Conservation (phyloP, 257 asterid genomes). For the Jaltomata sinuosa region DNA sequence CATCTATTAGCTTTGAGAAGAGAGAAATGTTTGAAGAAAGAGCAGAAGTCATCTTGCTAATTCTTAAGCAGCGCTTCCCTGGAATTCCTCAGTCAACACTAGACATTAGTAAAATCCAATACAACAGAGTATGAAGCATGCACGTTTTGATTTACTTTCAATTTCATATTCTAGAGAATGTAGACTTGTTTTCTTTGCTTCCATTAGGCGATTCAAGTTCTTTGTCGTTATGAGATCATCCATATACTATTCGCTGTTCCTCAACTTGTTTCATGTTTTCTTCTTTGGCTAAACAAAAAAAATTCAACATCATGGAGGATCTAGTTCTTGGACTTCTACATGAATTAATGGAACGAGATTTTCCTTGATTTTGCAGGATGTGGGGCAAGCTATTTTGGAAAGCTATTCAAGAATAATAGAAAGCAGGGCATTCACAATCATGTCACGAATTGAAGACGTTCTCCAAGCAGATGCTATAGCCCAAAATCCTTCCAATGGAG, state of each 20-base stretch:
- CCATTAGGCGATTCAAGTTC: neutral
- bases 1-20: constrained; percentile 74
- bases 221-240: neutral
- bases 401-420: constrained; percentile 91
- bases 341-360: neutral
- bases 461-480: constrained; percentile 56
- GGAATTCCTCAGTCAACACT: constrained; percentile 75
- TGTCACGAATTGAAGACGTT: constrained; percentile 78
- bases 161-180: neutral
- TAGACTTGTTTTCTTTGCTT: neutral
- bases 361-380: constrained; percentile 48
- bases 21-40: constrained; percentile 77
- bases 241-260: neutral
- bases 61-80: constrained; percentile 72
- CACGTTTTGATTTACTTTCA: neutral
- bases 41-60: constrained; percentile 59
- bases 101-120: constrained; percentile 83
- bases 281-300: neutral
- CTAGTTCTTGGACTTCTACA: neutral
- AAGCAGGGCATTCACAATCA: constrained; percentile 66
- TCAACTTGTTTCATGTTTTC: neutral
- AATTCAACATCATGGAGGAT: neutral
- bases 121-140: constrained; percentile 39
- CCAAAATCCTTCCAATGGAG: constrained; percentile 20
- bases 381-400: constrained; percentile 82